Base-by-base conservation (phyloP, 75 land plant genomes). In the Pinus taeda region DNA sequence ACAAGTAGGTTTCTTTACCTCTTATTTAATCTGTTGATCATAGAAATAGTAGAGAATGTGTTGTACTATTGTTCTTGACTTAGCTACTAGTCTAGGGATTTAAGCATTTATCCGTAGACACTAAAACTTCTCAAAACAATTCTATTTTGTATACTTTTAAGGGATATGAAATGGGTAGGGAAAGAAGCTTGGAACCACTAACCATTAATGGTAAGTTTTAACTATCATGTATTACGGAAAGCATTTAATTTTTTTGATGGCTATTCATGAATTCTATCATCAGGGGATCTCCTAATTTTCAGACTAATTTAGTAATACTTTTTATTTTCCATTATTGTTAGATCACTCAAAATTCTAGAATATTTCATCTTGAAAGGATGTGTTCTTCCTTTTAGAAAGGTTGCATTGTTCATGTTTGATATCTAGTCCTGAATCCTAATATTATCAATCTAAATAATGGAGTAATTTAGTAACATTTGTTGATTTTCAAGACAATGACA, bases 131-230 rank as follows among this genome's bases (percentile, higher is more conserved):
- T n/a, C n/a, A n/a, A n/a, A n/a, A n/a, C n/a, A n/a, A 17, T 66
- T 33, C 4, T 66, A 33, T 66, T 36, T 45, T 37, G 22, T 2
- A 5, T 67, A 67, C 18, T 20, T 67, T 74, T 63, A 57, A 80
- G 83, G 86, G 83, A 45, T 74, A 36, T 67, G 74, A 88, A 73
- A 83, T 75, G 11, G 63, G 64, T 57, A 75, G 82, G 77, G 78
- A 86, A 79, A 85, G 85, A 60, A 88, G 84, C 57, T 88, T 90
- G 59, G 78, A 88, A 73, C 87, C 85, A 80, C 79, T 91, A 88
- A 83, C 86, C 76, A 81, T 85, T 45, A 92, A 93, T 70, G 92
- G 92, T 90, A 82, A 45, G 39, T 1, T 63, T 82, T 2, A 39
- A 2, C 42, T 39, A 4, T 39, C 6, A 26, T 67, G 20, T 33